Evolutionary conservation across 257 asterid genomes (phyloP).

Genomic region (Solanum bukasovii): DNA sequence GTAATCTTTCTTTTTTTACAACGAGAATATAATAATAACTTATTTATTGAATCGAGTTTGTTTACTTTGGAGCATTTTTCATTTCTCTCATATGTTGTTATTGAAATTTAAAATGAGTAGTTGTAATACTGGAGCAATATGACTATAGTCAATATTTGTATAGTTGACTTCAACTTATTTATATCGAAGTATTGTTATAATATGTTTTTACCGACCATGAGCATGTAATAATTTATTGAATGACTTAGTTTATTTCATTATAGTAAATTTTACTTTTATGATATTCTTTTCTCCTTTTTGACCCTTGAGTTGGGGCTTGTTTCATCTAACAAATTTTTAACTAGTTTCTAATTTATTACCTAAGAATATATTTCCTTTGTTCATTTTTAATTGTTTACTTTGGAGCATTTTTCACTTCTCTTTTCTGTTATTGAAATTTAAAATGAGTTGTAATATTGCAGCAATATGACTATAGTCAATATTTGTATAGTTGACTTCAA

Average conservation of each 20-base stretch:
- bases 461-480: not conserved
- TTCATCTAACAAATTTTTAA: too few relatives aligned
- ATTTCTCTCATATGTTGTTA: not conserved
- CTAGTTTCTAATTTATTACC: too few relatives aligned
- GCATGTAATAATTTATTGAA: not conserved
- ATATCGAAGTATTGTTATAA: not conserved
- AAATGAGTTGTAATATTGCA: not conserved
- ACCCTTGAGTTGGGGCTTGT: not conserved
- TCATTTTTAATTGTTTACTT: too few relatives aligned
- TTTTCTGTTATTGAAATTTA: not conserved
- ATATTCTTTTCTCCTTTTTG: too few relatives aligned
- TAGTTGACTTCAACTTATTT: not conserved
- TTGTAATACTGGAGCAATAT: not conserved
- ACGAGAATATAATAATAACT: not conserved
- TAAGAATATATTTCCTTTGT: too few relatives aligned
- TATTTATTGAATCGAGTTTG: not conserved
- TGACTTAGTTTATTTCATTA: too few relatives aligned
- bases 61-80: not conserved
- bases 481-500: not conserved
- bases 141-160: not conserved
- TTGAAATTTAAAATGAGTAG: not conserved
- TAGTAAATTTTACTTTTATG: not conserved
- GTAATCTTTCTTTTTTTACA: not conserved
- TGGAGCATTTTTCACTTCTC: too few relatives aligned
- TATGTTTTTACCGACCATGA: too few relatives aligned